phyloP scores from a whole-genome alignment of 73 alveolate species.

The Diophrys appendiculata region DNA sequence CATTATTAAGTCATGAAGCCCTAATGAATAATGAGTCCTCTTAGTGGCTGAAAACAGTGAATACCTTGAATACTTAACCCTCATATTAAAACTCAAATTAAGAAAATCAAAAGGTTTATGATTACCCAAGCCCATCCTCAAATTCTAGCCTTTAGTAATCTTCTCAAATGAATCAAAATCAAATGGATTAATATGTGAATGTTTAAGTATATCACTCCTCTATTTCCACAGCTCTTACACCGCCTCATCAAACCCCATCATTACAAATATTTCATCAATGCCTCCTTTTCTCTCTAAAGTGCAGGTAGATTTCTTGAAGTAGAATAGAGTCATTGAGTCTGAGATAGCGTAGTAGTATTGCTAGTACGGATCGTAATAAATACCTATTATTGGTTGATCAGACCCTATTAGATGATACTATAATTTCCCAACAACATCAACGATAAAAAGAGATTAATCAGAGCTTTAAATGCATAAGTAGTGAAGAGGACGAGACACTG shows the following conservation, averaged over 20 bases:
- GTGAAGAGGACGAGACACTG: too few species aligned
- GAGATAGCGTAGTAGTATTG: constrained; percentile 38
- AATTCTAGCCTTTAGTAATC: constrained; percentile 8
- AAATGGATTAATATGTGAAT: constrained; percentile 11
- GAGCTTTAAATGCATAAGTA: neutral
- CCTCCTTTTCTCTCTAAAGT: constrained; percentile 44
- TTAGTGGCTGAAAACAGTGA: neutral
- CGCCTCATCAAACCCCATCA: constrained; percentile 30
- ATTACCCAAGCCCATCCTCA: constrained; percentile 26
- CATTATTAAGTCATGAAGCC: neutral
- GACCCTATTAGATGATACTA: constrained; percentile 7
- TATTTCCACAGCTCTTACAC: constrained; percentile 17
- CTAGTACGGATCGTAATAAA: constrained; percentile 27
- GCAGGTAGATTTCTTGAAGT: constrained; percentile 24
- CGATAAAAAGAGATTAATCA: neutral
- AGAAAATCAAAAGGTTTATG: constrained; percentile 53
- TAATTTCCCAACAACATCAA: neutral
- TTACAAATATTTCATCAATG: constrained; percentile 25
- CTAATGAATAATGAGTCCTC: constrained; percentile 21
- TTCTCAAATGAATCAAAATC: constrained; percentile 42
- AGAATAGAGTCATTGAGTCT: constrained; percentile 23
- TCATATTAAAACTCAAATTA: constrained; percentile 27
- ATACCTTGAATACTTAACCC: constrained; percentile 25
- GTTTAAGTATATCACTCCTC: constrained; percentile 11
- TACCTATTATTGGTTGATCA: constrained; percentile 45